phyloP scores from a whole-genome alignment of 192 early-diverging fungal genomes.

The Backusella tuberculispora region DNA sequence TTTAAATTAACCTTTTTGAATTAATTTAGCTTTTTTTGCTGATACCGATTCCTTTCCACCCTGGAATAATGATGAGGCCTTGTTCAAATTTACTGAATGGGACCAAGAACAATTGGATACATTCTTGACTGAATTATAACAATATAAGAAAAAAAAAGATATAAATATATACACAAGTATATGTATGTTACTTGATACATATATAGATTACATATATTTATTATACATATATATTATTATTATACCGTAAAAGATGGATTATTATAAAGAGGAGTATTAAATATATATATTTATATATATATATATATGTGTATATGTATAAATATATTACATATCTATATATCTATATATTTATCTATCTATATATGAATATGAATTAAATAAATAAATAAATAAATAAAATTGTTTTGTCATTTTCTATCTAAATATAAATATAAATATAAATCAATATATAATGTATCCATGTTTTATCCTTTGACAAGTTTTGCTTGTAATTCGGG shows the following conservation, averaged over 20 bases:
- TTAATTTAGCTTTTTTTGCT: neutral
- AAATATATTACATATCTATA: too few relatives aligned
- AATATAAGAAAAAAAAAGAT: too few relatives aligned
- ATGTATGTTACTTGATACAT: neutral
- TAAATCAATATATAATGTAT: neutral
- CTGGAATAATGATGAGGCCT: conserved; percentile 10
- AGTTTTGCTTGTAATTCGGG: neutral
- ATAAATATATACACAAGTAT: neutral
- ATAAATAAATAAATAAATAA: neutral
- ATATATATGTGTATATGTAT: too few relatives aligned
- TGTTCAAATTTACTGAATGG: conserved; percentile 12
- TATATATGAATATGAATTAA: neutral
- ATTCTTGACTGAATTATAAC: conserved; percentile 5
- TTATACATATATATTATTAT: neutral
- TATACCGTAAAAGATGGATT: too few relatives aligned
- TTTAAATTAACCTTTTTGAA: neutral
- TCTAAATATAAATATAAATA: neutral
- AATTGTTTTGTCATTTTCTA: neutral
- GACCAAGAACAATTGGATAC: conserved; percentile 16
- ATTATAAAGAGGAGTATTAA: too few relatives aligned
- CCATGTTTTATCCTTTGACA: neutral
- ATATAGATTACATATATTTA: neutral
- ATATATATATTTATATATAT: too few relatives aligned
- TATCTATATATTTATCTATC: too few relatives aligned
- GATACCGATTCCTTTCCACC: conserved; percentile 11